Base-by-base conservation (phyloP, 2,329 filamentous ascomycete genomes). In the Hymenoscyphus linearis region DNA sequence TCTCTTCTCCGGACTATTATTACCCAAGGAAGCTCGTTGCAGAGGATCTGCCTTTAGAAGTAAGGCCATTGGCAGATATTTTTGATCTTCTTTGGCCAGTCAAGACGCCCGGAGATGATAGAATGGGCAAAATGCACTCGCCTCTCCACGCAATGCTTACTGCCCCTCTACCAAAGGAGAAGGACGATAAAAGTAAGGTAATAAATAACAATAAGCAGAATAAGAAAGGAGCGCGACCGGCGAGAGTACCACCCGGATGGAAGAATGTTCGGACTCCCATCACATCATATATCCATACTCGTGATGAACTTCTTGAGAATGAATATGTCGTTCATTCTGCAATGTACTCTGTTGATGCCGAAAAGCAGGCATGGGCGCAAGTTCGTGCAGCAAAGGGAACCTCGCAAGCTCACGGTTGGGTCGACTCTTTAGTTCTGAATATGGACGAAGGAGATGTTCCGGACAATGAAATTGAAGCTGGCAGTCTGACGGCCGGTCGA, bases 81-180 rank as follows among this genome's bases (percentile, higher is more conserved):
- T 98, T 99, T 67, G 80, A 86, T 9, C 88, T 95, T 69, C 78
- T 97, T 44, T 97, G 95, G 92, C 93, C 93, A 10, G 85, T 97
- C 61, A 89, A 86, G 72, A 89, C 91, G 0, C 90, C 91, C 2
- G 95, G 93, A 3, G 93, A 98, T 73, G 88, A 91, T 66, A 90
- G 86, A 72, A 84, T 88, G 70, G 85, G 84, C 67, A 89, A 86
- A 71, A 85, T 99, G 71, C 89, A 96, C 74, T 98, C 95, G 3
- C 93, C 95, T 2, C 77, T 98, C 36, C 85, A 90, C 64, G 87
- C 91, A 1, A 93, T 98, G 77, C 82, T 98, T 65, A 89, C 87
- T 4, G 85, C 89, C 0, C 86, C 90, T 4, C 75, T 87, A 2
- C 84, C 89, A 6, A 91, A 89, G 70, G 76, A 79, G 2, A 87